Conservation (phyloP, 305 asterid species). For the Rubia tinctorum region DNA sequence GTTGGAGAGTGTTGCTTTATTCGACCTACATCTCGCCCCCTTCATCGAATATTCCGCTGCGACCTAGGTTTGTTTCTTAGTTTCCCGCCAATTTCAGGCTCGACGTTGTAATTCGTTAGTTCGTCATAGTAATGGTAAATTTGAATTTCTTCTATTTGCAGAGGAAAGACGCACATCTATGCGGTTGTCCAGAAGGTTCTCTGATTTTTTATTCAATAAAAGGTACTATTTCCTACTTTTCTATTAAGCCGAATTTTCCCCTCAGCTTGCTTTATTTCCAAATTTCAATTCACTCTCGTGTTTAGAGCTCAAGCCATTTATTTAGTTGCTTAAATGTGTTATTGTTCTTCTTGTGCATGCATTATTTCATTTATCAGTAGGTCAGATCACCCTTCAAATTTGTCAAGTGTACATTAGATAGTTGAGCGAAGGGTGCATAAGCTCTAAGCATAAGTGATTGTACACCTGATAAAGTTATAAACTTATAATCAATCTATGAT, state of each 20-base stretch:
- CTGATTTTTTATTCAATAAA: slow-evolving; percentile 61
- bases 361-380: not conserved
- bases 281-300: not conserved
- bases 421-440: not conserved
- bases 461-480: too few relatives aligned
- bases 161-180: slow-evolving; percentile 55
- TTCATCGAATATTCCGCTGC: slow-evolving; percentile 41
- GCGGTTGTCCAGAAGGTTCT: slow-evolving; percentile 61
- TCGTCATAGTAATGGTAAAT: not conserved
- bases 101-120: not conserved
- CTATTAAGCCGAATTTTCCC: not conserved
- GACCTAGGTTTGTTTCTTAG: slow-evolving; percentile 41
- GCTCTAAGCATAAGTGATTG: not conserved
- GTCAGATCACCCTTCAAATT: too few relatives aligned
- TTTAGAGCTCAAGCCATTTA: too few relatives aligned
- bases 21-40: slow-evolving; percentile 29
- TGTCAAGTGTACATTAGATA: too few relatives aligned
- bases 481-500: too few relatives aligned
- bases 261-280: not conserved
- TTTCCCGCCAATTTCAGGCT: not conserved
- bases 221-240: slow-evolving; percentile 34
- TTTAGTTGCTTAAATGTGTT: too few relatives aligned
- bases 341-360: too few relatives aligned
- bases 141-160: slow-evolving; percentile 18
- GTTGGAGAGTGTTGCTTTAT: slow-evolving; percentile 55